These are phyloP conservation scores for Coemansia pectinata DNA, from an alignment of 192 early-diverging fungal genomes.

Conservation along the genomic window DNA sequence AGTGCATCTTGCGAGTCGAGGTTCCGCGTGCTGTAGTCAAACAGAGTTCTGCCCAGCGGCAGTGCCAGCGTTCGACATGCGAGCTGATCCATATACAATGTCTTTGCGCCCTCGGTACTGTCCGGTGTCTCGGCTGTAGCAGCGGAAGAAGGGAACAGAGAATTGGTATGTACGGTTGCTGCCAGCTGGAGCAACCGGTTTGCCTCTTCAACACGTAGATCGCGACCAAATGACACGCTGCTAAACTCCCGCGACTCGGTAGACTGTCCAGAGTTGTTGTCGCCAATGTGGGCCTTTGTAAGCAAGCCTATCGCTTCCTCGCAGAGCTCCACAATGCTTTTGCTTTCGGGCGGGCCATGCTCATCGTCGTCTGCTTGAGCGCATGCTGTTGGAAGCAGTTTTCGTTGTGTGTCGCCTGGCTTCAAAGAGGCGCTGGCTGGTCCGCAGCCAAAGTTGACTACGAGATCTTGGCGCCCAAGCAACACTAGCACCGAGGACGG, in stretches of 20 bases:
- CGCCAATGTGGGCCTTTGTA: neutral
- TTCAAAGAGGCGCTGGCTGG: neutral
- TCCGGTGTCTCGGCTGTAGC: constrained; percentile 2
- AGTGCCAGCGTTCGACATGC: constrained; percentile 63
- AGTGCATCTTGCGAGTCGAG: constrained; percentile 61
- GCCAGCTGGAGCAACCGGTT: constrained; percentile 23
- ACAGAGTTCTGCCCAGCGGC: constrained; percentile 64
- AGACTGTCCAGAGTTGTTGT: neutral
- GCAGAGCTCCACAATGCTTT: constrained; percentile 21
- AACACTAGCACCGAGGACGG: constrained; percentile 27
- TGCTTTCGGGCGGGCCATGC: constrained; percentile 7
- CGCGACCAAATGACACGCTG: constrained; percentile 22
- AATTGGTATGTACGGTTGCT: neutral
- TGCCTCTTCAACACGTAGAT: constrained; percentile 41
- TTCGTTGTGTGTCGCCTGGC: neutral
- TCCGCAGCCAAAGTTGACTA: constrained; percentile 17
- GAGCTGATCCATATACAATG: constrained; percentile 25
- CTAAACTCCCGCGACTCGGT: constrained; percentile 20
- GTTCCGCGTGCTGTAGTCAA: constrained; percentile 64
- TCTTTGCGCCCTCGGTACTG: constrained; percentile 8
- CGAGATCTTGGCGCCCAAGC: constrained; percentile 39
- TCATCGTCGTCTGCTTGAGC: neutral
- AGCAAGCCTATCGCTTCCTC: constrained; percentile 12
- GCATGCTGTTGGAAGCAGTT: neutral
- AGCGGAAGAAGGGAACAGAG: neutral